These are phyloP conservation scores for Pyrenophora tritici-repentis DNA, from an alignment of 2,329 filamentous ascomycete genomes.

Conservation along the genomic window DNA sequence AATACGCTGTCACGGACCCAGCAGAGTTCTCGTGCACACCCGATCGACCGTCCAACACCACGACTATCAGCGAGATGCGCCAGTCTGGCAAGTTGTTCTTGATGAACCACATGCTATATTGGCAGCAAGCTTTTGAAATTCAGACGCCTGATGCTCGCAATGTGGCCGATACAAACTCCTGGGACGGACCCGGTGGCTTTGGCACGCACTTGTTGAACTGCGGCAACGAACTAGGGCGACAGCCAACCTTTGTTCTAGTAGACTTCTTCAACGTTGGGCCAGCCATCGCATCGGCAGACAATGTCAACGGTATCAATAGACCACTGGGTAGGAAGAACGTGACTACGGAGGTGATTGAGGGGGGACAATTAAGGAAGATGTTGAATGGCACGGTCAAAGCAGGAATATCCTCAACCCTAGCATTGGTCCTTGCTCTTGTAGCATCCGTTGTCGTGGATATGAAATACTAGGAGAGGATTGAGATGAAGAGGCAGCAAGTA, in stretches of 20 bases:
- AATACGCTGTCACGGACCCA: constrained; percentile 65
- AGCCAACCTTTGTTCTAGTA: constrained; percentile 73
- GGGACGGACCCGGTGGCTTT: constrained; percentile 60
- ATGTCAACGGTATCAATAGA: constrained; percentile 62
- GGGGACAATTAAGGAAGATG: constrained; percentile 1
- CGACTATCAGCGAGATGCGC: constrained; percentile 51
- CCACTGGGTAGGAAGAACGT: constrained; percentile 51
- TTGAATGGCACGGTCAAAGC: background rate
- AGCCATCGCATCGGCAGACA: constrained; percentile 69
- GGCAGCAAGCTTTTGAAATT: constrained; percentile 49
- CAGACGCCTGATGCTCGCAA: constrained; percentile 48
- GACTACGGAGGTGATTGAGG: constrained; percentile 8
- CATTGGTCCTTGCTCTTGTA: background rate
- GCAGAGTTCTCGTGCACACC: constrained; percentile 72
- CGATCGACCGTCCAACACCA: constrained; percentile 63
- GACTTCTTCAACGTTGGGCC: constrained; percentile 78
- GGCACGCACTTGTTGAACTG: constrained; percentile 42
- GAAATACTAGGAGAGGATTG: background rate
- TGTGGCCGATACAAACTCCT: constrained; percentile 68
- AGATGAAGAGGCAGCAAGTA: background rate
- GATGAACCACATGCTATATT: constrained; percentile 78
- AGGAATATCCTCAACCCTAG: background rate
- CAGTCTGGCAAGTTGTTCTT: constrained; percentile 66
- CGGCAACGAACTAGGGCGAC: constrained; percentile 63
- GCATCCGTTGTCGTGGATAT: background rate